Evolutionary conservation across 2,329 filamentous ascomycete species (phyloP).

Genomic region (Laburnicola sp.): DNA sequence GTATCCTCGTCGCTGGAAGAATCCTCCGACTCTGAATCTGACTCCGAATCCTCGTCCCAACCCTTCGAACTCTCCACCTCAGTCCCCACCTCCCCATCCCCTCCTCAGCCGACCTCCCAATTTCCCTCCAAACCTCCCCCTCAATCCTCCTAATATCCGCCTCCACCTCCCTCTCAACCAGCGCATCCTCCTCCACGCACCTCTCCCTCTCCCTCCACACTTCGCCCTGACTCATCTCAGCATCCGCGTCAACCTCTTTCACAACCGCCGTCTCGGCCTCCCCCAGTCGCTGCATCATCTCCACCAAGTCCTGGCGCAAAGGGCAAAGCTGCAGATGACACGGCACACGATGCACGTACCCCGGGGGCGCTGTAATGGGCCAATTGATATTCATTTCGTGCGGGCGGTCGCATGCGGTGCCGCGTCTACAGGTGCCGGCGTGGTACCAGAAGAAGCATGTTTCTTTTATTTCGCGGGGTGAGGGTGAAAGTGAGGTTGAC

Average conservation of each 20-base stretch:
- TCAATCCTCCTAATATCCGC: not conserved
- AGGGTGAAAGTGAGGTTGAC: not conserved
- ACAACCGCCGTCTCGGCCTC: not conserved
- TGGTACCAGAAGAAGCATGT: conserved; percentile 38
- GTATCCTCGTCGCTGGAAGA: not conserved
- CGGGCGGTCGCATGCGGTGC: conserved; percentile 12
- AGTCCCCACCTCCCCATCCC: not conserved
- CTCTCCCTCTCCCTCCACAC: not conserved
- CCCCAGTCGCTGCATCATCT: not conserved
- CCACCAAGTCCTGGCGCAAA: conserved; percentile 18
- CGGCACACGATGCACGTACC: conserved; percentile 19
- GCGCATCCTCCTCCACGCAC: too few species aligned
- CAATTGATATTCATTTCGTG: conserved; percentile 26
- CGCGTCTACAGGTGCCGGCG: conserved; percentile 16
- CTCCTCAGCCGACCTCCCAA: not conserved
- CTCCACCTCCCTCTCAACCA: not conserved
- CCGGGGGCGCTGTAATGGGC: conserved; percentile 23
- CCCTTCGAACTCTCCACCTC: not conserved
- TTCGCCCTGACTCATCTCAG: not conserved
- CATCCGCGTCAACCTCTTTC: not conserved
- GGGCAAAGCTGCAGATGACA: conserved; percentile 27
- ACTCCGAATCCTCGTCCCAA: not conserved
- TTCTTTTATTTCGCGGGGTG: conserved; percentile 17
- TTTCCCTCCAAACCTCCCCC: not conserved
- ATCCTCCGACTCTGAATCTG: not conserved